Evolutionary conservation across 306 rosid genomes (phyloP).

Genomic region (Macrotyloma uniflorum): DNA sequence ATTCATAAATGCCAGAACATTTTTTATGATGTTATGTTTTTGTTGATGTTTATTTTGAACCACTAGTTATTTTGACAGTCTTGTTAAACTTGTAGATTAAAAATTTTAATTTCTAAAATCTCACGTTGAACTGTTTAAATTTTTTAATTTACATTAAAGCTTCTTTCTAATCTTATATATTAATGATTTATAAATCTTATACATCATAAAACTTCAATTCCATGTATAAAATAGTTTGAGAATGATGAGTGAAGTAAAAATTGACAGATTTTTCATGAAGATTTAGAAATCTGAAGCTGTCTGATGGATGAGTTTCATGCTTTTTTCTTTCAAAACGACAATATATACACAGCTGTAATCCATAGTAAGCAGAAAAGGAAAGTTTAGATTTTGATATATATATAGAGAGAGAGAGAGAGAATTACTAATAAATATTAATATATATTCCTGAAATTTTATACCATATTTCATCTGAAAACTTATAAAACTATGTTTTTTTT

Average conservation of each 20-base stretch:
- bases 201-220: too few relatives aligned
- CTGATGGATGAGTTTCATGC: conserved; percentile 4
- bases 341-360: conserved; percentile 33
- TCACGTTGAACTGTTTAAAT: background rate
- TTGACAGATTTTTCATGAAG: background rate
- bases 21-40: background rate
- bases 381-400: background rate
- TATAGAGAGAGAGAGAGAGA: too few relatives aligned
- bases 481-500: too few relatives aligned
- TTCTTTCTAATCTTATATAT: background rate
- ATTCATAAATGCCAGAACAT: background rate
- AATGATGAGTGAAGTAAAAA: background rate
- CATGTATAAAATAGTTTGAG: background rate
- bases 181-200: background rate
- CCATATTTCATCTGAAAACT: too few relatives aligned
- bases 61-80: background rate
- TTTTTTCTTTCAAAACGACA: background rate
- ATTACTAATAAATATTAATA: too few relatives aligned
- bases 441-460: too few relatives aligned
- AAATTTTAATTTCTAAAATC: background rate
- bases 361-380: conserved; percentile 12
- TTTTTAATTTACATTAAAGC: background rate
- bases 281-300: background rate
- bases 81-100: background rate
- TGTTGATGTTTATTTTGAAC: background rate